Conservation (phyloP, 208 protist species). For the Trypanosoma caninum region DNA sequence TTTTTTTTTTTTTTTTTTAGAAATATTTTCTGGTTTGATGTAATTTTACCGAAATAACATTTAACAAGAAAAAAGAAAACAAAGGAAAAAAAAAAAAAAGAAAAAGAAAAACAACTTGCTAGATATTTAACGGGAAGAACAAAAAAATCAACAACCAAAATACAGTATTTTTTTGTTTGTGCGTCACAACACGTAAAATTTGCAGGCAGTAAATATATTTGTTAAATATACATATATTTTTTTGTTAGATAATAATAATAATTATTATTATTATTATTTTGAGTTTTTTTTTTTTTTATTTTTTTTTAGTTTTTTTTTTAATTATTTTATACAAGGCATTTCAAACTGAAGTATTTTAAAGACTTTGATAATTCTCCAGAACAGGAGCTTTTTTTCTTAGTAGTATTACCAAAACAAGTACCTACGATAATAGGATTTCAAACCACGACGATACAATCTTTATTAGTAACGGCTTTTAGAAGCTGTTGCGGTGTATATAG, state of each 20-base stretch:
- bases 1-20: constrained; percentile 6
- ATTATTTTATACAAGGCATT: not conserved
- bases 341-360: constrained; percentile 17
- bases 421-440: not conserved
- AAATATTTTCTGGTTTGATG: not conserved
- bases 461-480: not conserved
- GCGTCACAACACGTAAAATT: too few species aligned
- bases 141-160: too few species aligned
- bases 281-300: not conserved
- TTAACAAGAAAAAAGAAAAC: too few species aligned
- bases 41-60: not conserved
- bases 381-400: too few species aligned
- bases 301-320: constrained; percentile 6
- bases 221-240: too few species aligned
- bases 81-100: too few species aligned
- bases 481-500: not conserved
- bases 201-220: too few species aligned
- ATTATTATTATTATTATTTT: constrained; percentile 9
- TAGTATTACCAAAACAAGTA: not conserved
- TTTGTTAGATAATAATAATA: too few species aligned
- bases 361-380: constrained; percentile 2
- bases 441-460: not conserved
- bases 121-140: too few species aligned
- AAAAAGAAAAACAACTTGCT: too few species aligned
- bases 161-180: too few species aligned